These are phyloP conservation scores for Cyclospora cayetanensis DNA, from an alignment of 169 alveolate species.

Conservation along the genomic window DNA sequence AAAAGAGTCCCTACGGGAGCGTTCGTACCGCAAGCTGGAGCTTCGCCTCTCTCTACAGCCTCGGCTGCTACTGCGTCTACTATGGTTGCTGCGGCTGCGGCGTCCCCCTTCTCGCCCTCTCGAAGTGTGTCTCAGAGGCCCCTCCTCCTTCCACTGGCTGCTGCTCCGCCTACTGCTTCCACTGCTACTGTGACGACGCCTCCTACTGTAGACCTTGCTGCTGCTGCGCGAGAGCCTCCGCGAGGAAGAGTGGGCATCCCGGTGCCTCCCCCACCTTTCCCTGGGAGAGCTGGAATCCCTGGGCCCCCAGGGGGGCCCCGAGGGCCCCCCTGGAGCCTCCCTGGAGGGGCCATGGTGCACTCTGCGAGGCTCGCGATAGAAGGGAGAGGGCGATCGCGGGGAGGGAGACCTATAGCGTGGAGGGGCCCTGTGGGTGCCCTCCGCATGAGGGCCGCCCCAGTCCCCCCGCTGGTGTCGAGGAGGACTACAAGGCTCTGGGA, in stretches of 20 bases:
- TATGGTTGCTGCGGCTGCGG: conserved; percentile 18
- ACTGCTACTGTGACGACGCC: background rate
- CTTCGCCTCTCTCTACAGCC: background rate
- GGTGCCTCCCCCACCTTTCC: background rate
- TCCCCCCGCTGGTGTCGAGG: background rate
- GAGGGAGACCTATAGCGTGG: background rate
- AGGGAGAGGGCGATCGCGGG: too few species aligned
- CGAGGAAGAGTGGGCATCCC: background rate
- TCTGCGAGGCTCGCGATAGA: conserved; percentile 6
- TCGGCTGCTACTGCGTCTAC: conserved; percentile 44
- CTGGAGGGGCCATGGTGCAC: background rate
- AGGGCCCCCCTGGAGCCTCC: background rate
- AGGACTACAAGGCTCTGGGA: background rate
- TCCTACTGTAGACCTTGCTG: background rate
- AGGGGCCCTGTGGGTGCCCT: background rate
- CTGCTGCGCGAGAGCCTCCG: background rate
- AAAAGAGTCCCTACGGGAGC: background rate
- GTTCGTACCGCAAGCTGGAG: background rate
- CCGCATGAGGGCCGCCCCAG: background rate
- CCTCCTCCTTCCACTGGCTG: background rate
- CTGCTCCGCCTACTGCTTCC: conserved; percentile 11
- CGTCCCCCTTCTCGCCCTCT: too few species aligned
- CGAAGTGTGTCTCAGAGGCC: too few species aligned
- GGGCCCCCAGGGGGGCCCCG: background rate
- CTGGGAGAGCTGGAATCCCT: background rate